These are phyloP conservation scores for Ceratopteris richardii DNA, from an alignment of 75 land plant genomes.

Conservation along the genomic window DNA sequence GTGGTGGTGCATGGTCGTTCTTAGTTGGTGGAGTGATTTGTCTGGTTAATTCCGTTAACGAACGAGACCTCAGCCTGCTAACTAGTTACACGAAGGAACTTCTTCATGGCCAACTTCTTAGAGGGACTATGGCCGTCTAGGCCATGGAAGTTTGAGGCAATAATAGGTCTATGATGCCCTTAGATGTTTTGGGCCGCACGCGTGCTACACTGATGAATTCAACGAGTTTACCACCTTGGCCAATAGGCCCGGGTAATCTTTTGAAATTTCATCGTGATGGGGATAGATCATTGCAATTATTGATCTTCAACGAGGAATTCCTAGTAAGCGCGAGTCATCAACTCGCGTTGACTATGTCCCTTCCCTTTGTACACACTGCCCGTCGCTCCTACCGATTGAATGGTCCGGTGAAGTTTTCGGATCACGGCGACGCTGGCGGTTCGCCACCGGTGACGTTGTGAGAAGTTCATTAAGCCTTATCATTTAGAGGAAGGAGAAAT, in stretches of 20 bases:
- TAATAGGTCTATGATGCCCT: conserved; percentile 67
- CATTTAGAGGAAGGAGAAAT: conserved; percentile 43
- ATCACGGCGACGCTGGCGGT: conserved; percentile 22
- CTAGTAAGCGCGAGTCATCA: conserved; percentile 30
- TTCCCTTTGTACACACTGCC: conserved; percentile 20
- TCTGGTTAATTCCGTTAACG: conserved; percentile 73
- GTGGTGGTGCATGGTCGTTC: conserved; percentile 16
- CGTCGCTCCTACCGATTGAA: conserved; percentile 26
- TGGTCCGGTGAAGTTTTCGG: conserved; percentile 25
- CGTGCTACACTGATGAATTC: conserved; percentile 35
- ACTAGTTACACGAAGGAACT: conserved; percentile 43
- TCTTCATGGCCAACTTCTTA: conserved; percentile 33
- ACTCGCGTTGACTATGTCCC: conserved; percentile 21
- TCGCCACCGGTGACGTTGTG: conserved; percentile 9
- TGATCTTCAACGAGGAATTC: conserved; percentile 24
- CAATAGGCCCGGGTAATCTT: conserved; percentile 22
- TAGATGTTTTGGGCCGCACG: conserved; percentile 38
- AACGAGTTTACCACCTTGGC: conserved; percentile 29
- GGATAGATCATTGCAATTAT: conserved; percentile 36
- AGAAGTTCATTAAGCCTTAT: conserved; percentile 39
- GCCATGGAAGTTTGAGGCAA: conserved; percentile 66
- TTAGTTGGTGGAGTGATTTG: conserved; percentile 44
- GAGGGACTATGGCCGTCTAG: conserved; percentile 36
- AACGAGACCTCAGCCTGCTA: conserved; percentile 69
- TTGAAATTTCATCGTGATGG: conserved; percentile 27